Evolutionary conservation across 108 stramenopile genomes (phyloP).

Genomic region (Skeletonema grethae): DNA sequence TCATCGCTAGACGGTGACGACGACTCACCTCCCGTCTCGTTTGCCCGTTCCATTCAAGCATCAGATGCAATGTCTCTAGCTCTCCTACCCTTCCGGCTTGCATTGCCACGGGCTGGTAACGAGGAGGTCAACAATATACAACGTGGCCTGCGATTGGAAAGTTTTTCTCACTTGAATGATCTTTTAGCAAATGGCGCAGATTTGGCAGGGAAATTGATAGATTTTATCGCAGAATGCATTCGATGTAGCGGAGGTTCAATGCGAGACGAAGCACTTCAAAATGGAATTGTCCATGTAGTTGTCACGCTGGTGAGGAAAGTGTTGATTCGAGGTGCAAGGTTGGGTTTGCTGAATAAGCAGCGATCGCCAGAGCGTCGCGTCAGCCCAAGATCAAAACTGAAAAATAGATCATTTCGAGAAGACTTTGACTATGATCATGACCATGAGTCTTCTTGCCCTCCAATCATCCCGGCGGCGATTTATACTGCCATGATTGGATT

Average conservation of each 20-base stretch:
- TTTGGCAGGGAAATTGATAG: constrained; percentile 58
- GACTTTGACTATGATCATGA: constrained; percentile 46
- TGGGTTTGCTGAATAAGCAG: constrained; percentile 17
- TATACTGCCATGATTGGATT: constrained; percentile 53
- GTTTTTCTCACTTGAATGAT: constrained; percentile 65
- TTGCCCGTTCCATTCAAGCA: constrained; percentile 39
- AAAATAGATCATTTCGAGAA: constrained; percentile 15
- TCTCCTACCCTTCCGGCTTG: constrained; percentile 78
- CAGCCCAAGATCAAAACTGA: background rate
- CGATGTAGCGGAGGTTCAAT: constrained; percentile 65
- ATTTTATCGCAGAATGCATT: constrained; percentile 56
- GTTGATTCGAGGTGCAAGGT: constrained; percentile 69
- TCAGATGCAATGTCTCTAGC: constrained; percentile 28
- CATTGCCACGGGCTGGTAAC: constrained; percentile 64
- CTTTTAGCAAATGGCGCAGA: constrained; percentile 56
- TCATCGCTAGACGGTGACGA: constrained; percentile 44
- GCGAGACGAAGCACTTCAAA: constrained; percentile 81
- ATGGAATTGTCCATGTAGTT: constrained; percentile 70
- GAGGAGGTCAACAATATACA: constrained; percentile 55
- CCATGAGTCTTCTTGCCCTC: constrained; percentile 49
- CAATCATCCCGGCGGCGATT: constrained; percentile 51
- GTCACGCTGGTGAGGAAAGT: constrained; percentile 60
- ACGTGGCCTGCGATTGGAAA: constrained; percentile 43
- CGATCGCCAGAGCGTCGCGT: background rate
- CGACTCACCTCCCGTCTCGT: constrained; percentile 35